Conservation (phyloP, 495 filamentous ascomycete species). For the Daldinia grandis region DNA sequence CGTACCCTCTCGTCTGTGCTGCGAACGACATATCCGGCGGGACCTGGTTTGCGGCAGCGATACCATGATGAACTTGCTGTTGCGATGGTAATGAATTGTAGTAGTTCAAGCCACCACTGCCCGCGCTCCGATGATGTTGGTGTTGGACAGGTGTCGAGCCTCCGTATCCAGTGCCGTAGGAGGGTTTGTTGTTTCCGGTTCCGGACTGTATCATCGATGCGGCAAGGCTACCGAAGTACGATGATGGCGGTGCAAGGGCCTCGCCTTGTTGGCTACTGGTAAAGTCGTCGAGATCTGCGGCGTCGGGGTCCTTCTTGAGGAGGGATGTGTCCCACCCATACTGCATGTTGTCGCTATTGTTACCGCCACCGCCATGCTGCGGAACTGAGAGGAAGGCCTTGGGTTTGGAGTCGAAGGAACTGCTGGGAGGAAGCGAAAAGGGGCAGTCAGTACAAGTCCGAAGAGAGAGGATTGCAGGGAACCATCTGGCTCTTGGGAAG, state of each 20-base stretch:
- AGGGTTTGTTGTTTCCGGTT: background rate
- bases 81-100: background rate
- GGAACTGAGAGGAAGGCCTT: constrained; percentile 14
- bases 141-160: background rate
- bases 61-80: background rate
- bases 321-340: background rate
- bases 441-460: background rate
- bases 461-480: background rate
- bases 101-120: background rate
- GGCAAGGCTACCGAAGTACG: constrained; percentile 14
- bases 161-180: background rate
- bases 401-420: constrained; percentile 12
- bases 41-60: background rate
- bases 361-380: background rate
- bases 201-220: background rate
- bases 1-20: background rate
- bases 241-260: background rate
- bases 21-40: background rate
- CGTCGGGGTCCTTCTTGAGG: background rate
- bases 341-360: background rate
- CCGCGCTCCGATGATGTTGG: background rate
- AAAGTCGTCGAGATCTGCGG: background rate
- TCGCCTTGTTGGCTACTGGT: background rate
- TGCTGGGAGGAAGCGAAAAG: background rate
- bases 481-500: background rate